These are phyloP conservation scores for Yamadazyma tumulicola DNA, from an alignment of 805 yeast species.

Conservation along the genomic window DNA sequence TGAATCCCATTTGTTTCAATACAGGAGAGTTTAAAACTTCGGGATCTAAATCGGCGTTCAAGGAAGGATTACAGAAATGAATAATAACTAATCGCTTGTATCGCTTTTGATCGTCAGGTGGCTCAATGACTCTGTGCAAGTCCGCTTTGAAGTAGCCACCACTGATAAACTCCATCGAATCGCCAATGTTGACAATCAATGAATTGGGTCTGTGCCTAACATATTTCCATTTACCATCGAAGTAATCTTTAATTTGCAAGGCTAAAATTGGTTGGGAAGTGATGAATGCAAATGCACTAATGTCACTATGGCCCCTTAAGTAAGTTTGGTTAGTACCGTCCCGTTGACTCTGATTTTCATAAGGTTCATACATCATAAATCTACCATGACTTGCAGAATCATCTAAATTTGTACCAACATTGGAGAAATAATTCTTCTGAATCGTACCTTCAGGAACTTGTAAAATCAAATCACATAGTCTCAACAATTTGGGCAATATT, in stretches of 20 bases:
- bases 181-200: conserved; percentile 40
- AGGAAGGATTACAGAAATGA: conserved; percentile 40
- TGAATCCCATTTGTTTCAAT: conserved; percentile 28
- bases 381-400: conserved; percentile 25
- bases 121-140: conserved; percentile 46
- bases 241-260: conserved; percentile 37
- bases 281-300: conserved; percentile 37
- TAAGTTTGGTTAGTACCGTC: conserved; percentile 35
- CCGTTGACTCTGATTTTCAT: conserved; percentile 22
- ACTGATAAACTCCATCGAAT: conserved; percentile 37
- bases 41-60: conserved; percentile 38
- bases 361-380: conserved; percentile 25
- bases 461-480: conserved; percentile 42
- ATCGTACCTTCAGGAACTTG: conserved; percentile 47
- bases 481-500: conserved; percentile 33
- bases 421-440: conserved; percentile 33
- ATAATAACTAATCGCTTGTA: conserved; percentile 38
- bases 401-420: conserved; percentile 30
- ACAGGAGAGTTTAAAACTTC: conserved; percentile 37
- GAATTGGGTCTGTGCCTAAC: conserved; percentile 39
- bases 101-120: conserved; percentile 39
- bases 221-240: conserved; percentile 35
- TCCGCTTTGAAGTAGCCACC: conserved; percentile 48
- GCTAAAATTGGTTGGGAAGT: conserved; percentile 40
- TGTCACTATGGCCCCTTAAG: conserved; percentile 49